Evolutionary conservation across 805 yeast genomes (phyloP).

Genomic region (Allodekkera sacchari): DNA sequence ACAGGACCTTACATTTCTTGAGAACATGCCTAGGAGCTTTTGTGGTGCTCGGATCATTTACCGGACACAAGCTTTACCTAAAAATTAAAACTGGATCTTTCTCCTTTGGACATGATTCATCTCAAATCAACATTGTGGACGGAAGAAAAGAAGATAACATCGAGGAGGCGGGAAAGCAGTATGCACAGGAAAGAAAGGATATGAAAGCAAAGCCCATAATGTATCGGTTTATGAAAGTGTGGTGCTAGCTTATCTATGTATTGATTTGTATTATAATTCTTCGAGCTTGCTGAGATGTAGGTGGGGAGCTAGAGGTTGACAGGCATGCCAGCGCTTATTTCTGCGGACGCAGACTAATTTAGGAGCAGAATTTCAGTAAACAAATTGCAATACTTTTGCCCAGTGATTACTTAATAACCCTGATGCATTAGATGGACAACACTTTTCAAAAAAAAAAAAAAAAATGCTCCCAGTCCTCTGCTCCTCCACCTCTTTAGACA

Average conservation of each 20-base stretch:
- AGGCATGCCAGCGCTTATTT: too few species aligned
- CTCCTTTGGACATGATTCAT: constrained; percentile 10
- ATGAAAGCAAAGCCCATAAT: constrained; percentile 23
- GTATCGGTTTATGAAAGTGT: constrained; percentile 29
- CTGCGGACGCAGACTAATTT: too few species aligned
- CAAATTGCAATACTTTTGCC: too few species aligned
- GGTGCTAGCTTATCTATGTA: constrained; percentile 32
- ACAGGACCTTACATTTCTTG: constrained; percentile 29
- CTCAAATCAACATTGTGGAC: constrained; percentile 14
- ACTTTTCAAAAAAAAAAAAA: too few species aligned
- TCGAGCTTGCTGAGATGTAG: too few species aligned
- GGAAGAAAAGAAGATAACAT: constrained; percentile 13
- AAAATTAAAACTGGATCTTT: constrained; percentile 6
- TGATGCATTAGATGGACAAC: too few species aligned
- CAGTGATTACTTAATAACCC: too few species aligned
- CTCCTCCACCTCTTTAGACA: too few species aligned
- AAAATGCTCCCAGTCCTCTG: too few species aligned
- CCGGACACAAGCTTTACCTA: constrained; percentile 32
- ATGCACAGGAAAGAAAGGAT: constrained; percentile 42
- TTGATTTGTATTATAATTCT: constrained; percentile 2
- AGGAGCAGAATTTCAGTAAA: too few species aligned
- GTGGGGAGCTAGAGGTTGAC: too few species aligned
- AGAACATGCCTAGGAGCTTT: constrained; percentile 39
- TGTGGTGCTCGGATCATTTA: constrained; percentile 33
- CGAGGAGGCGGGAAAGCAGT: constrained; percentile 9